Evolutionary conservation across 345 rosid genomes (phyloP).

Genomic region (Excoecaria cochinchinensis): DNA sequence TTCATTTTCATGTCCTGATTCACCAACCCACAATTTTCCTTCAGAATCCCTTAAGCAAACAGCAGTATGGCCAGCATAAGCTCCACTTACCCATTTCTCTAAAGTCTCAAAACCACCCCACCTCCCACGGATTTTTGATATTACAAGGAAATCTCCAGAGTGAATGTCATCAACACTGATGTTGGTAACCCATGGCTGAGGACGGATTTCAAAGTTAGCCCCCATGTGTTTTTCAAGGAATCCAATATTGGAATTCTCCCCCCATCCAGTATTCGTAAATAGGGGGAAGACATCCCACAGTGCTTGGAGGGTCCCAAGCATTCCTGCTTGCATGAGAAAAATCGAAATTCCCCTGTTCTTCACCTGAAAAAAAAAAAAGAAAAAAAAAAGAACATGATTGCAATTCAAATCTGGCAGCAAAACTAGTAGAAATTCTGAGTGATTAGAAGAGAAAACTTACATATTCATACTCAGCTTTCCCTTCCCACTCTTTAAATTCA

Average conservation of each 20-base stretch:
- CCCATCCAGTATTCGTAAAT: slow-evolving; percentile 94
- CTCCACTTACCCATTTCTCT: slow-evolving; percentile 99
- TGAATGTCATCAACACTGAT: slow-evolving; percentile 68
- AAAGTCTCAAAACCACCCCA: slow-evolving; percentile 98
- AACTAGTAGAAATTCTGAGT: slow-evolving; percentile 10
- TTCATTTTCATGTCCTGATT: slow-evolving; percentile 95
- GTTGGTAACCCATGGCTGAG: slow-evolving; percentile 74
- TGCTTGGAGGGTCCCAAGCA: slow-evolving; percentile 89
- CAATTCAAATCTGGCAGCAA: slow-evolving; percentile 4
- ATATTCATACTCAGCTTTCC: slow-evolving; percentile 77
- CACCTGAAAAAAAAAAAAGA: slow-evolving; percentile 57
- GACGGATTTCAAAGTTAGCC: slow-evolving; percentile 70
- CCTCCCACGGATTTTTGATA: slow-evolving; percentile 86
- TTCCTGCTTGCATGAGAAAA: slow-evolving; percentile 98
- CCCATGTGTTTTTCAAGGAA: slow-evolving; percentile 95
- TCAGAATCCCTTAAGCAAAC: slow-evolving; percentile 83
- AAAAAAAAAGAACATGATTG: not conserved
- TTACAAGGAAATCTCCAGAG: slow-evolving; percentile 86
- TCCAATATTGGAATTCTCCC: slow-evolving; percentile 75
- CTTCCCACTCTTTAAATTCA: slow-evolving; percentile 82
- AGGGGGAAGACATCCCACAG: slow-evolving; percentile 97
- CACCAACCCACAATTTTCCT: slow-evolving; percentile 96
- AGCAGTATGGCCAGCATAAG: slow-evolving; percentile 97
- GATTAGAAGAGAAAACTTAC: slow-evolving; percentile 43
- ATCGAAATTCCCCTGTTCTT: slow-evolving; percentile 84